phyloP scores from a whole-genome alignment of 192 early-diverging fungal genomes.

The Coemansia sp. region DNA sequence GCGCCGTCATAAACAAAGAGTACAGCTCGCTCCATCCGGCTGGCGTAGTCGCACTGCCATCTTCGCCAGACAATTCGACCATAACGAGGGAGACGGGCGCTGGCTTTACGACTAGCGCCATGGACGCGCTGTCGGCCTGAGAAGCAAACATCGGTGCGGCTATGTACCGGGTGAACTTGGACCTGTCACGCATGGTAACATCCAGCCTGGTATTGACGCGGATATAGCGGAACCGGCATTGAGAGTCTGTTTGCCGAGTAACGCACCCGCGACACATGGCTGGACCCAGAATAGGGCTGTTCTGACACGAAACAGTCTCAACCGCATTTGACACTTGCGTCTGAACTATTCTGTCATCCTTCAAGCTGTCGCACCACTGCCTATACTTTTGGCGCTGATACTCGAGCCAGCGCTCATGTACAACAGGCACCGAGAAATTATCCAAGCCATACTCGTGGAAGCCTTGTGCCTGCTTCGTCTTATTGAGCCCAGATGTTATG shows the following conservation, averaged over 20 bases:
- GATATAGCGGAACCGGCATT: slow-evolving; percentile 14
- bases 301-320: not conserved
- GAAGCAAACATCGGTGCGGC: slow-evolving; percentile 14
- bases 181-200: not conserved
- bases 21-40: slow-evolving; percentile 23
- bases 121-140: not conserved
- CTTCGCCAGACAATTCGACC: not conserved
- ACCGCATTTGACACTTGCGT: not conserved
- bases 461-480: slow-evolving; percentile 1
- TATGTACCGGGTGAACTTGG: slow-evolving; percentile 3
- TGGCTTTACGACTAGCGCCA: not conserved
- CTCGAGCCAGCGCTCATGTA: slow-evolving; percentile 17
- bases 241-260: slow-evolving; percentile 9
- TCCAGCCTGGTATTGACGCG: slow-evolving; percentile 12
- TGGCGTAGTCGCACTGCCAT: not conserved
- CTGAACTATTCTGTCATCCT: not conserved
- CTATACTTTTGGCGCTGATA: slow-evolving; percentile 15
- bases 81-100: not conserved
- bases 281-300: not conserved
- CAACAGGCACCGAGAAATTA: slow-evolving; percentile 21
- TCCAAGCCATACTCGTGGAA: slow-evolving; percentile 17
- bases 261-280: slow-evolving; percentile 29
- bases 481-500: not conserved
- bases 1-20: slow-evolving; percentile 12
- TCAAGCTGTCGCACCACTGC: not conserved